Conservation (phyloP, 371 early-diverging fungal genomes). For the Apophysomyces trapeziformis region DNA sequence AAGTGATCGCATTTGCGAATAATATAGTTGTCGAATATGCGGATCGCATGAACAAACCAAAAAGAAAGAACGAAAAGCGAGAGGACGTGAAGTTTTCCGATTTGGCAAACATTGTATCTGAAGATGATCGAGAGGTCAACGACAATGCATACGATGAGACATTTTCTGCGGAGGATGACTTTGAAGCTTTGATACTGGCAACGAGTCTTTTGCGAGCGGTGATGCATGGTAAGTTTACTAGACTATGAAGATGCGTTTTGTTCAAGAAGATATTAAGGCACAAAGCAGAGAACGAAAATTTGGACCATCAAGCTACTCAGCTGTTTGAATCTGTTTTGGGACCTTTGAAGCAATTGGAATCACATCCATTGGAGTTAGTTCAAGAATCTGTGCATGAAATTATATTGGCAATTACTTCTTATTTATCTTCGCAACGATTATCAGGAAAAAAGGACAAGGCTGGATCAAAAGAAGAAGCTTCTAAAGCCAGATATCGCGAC, state of each 20-base stretch:
- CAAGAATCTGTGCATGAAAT: slow-evolving; percentile 64
- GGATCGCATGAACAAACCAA: slow-evolving; percentile 27
- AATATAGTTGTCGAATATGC: slow-evolving; percentile 61
- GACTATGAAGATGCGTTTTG: not conserved
- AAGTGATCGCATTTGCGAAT: slow-evolving; percentile 79
- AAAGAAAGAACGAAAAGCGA: slow-evolving; percentile 12
- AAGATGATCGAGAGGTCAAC: slow-evolving; percentile 36
- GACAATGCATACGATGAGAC: slow-evolving; percentile 60
- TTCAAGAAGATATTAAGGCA: not conserved
- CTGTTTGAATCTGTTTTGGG: slow-evolving; percentile 53
- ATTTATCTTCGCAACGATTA: slow-evolving; percentile 39
- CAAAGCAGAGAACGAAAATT: slow-evolving; percentile 52
- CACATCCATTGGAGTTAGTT: slow-evolving; percentile 56
- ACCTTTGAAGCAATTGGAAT: slow-evolving; percentile 59
- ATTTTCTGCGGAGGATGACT: slow-evolving; percentile 42
- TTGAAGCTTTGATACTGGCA: slow-evolving; percentile 45
- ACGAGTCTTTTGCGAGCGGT: slow-evolving; percentile 52
- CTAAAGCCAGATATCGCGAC: slow-evolving; percentile 63
- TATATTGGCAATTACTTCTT: slow-evolving; percentile 54
- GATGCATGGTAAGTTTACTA: slow-evolving; percentile 41
- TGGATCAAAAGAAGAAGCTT: slow-evolving; percentile 31
- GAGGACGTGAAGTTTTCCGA: slow-evolving; percentile 21
- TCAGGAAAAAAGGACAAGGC: slow-evolving; percentile 19
- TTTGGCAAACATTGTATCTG: slow-evolving; percentile 38
- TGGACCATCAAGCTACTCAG: slow-evolving; percentile 52